Evolutionary conservation across 441 rosid genomes (phyloP).

Genomic region (Melastoma candidum): DNA sequence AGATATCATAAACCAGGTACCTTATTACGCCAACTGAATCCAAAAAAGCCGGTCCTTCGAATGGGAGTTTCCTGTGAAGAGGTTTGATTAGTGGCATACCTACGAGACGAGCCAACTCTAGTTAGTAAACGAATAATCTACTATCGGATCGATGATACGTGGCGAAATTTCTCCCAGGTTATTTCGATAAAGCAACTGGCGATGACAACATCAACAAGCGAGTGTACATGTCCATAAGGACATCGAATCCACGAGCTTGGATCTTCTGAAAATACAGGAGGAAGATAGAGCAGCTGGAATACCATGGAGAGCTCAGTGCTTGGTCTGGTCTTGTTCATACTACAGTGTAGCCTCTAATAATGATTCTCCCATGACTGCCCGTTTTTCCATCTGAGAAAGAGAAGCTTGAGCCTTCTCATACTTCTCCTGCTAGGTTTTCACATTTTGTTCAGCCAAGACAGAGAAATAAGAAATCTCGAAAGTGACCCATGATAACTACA

Average conservation of each 20-base stretch:
- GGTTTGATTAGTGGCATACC: constrained; percentile 31
- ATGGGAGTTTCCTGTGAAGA: constrained; percentile 32
- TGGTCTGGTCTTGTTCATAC: constrained; percentile 47
- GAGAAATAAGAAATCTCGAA: too few species aligned
- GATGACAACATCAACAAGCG: too few species aligned
- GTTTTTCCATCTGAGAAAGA: constrained; percentile 49
- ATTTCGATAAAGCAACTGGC: too few species aligned
- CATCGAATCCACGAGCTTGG: too few species aligned
- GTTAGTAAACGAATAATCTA: neutral
- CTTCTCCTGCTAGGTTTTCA: constrained; percentile 36
- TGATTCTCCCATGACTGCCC: constrained; percentile 58
- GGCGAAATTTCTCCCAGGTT: too few species aligned
- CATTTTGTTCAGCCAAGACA: neutral
- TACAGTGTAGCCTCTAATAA: constrained; percentile 58
- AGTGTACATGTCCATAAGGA: too few species aligned
- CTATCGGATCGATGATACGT: too few species aligned
- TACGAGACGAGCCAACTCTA: constrained; percentile 18
- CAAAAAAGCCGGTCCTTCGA: constrained; percentile 50
- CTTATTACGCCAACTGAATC: constrained; percentile 81
- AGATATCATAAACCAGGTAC: constrained; percentile 20
- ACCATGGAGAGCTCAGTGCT: constrained; percentile 48
- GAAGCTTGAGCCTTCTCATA: constrained; percentile 45
- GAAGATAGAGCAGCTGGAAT: constrained; percentile 9
- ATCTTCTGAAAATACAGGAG: constrained; percentile 1
- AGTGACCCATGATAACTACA: too few species aligned